phyloP scores from a whole-genome alignment of 2,329 filamentous ascomycete genomes.

The Elsinoe perseae region DNA sequence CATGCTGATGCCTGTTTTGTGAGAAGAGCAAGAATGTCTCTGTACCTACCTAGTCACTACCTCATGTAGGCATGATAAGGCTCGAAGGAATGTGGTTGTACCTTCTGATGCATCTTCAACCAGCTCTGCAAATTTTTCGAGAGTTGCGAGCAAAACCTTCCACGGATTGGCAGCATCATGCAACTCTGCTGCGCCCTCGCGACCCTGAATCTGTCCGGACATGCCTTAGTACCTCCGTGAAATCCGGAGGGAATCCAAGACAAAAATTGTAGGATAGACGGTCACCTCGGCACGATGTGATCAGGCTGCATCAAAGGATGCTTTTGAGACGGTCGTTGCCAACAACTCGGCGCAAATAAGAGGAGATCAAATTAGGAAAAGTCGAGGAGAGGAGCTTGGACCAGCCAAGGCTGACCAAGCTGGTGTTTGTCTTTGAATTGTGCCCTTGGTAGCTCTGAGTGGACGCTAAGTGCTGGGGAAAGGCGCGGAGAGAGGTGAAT shows the following conservation, averaged over 20 bases:
- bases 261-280: background rate
- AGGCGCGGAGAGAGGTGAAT: background rate
- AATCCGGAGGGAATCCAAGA: background rate
- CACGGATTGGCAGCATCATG: conserved; percentile 1
- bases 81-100: conserved; percentile 10
- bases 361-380: background rate
- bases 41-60: conserved; percentile 34
- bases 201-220: background rate
- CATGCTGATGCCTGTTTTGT: conserved; percentile 61
- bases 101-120: conserved; percentile 20
- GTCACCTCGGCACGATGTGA: conserved; percentile 6
- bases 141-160: background rate
- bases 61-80: background rate
- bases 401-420: conserved; percentile 3
- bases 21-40: conserved; percentile 87
- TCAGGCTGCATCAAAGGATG: background rate
- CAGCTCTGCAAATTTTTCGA: conserved; percentile 9
- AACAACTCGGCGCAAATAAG: conserved; percentile 5
- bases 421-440: background rate
- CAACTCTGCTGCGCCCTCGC: background rate
- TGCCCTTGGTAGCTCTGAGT: background rate
- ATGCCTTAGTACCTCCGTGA: background rate
- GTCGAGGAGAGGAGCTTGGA: conserved; percentile 3
- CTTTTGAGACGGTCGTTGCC: conserved; percentile 8
- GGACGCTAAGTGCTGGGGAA: background rate